phyloP scores from a whole-genome alignment of 2,329 filamentous ascomycete genomes.

The Fusarium caatingaense region DNA sequence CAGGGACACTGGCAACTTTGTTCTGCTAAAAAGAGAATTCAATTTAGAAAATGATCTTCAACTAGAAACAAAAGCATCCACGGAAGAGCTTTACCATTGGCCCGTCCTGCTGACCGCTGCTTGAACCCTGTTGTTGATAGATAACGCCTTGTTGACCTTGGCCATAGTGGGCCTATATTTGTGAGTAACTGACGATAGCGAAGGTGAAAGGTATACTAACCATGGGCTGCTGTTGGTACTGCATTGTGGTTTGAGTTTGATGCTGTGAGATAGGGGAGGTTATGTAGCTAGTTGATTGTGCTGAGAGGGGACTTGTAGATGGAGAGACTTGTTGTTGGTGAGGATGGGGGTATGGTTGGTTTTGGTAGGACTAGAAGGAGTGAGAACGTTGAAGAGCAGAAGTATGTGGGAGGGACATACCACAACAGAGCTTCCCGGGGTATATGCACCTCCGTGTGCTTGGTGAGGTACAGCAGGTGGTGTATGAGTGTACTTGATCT shows the following conservation, averaged over 20 bases:
- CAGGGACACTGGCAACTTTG: slow-evolving; percentile 30
- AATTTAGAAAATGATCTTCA: slow-evolving; percentile 31
- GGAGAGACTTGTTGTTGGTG: slow-evolving; percentile 38
- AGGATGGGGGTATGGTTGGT: slow-evolving; percentile 36
- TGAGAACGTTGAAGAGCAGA: slow-evolving; percentile 4
- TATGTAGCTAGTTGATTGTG: slow-evolving; percentile 26
- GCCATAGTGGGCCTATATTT: slow-evolving; percentile 26
- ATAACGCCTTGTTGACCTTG: slow-evolving; percentile 38
- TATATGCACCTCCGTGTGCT: slow-evolving; percentile 43
- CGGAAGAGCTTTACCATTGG: slow-evolving; percentile 47
- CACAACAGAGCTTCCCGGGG: slow-evolving; percentile 41
- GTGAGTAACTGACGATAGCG: slow-evolving; percentile 4
- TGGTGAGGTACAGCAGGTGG: slow-evolving; percentile 29
- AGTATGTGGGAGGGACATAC: slow-evolving; percentile 14
- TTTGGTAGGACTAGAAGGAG: slow-evolving; percentile 38
- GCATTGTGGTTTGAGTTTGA: slow-evolving; percentile 35
- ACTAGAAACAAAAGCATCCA: slow-evolving; percentile 44
- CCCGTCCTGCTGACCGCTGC: slow-evolving; percentile 41
- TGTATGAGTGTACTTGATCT: slow-evolving; percentile 33
- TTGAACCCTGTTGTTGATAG: slow-evolving; percentile 39
- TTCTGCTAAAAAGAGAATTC: slow-evolving; percentile 40
- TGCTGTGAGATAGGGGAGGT: slow-evolving; percentile 20
- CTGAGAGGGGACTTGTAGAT: slow-evolving; percentile 35
- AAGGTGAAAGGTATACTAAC: slow-evolving; percentile 4
- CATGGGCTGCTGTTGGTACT: slow-evolving; percentile 39